These are phyloP conservation scores for Alternaria arborescens DNA, from an alignment of 2,329 filamentous ascomycete species.

Conservation along the genomic window DNA sequence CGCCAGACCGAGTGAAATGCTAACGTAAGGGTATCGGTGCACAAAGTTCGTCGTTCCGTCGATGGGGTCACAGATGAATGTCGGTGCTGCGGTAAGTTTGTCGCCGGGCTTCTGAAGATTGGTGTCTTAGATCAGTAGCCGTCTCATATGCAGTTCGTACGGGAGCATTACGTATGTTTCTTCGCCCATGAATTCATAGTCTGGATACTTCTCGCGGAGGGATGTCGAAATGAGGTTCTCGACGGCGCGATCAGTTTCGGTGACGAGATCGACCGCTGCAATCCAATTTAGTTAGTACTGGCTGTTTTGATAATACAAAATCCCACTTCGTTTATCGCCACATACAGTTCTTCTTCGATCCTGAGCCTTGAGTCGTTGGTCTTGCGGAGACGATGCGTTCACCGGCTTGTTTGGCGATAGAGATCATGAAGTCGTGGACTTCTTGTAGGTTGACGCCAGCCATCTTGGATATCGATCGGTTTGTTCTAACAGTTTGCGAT, in stretches of 20 bases:
- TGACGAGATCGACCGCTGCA: slow-evolving; percentile 67
- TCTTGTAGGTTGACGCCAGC: slow-evolving; percentile 55
- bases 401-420: slow-evolving; percentile 56
- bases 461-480: slow-evolving; percentile 29
- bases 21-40: slow-evolving; percentile 76
- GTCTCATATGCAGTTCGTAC: too few species aligned
- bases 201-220: slow-evolving; percentile 61
- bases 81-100: slow-evolving; percentile 70
- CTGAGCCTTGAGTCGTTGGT: slow-evolving; percentile 53
- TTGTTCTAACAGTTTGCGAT: too few species aligned
- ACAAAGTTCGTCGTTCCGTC: slow-evolving; percentile 86
- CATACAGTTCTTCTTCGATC: slow-evolving; percentile 60
- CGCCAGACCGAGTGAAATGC: slow-evolving; percentile 78
- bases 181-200: slow-evolving; percentile 58
- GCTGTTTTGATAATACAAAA: not conserved
- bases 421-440: slow-evolving; percentile 59
- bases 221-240: slow-evolving; percentile 65
- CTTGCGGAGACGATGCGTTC: slow-evolving; percentile 57
- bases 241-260: slow-evolving; percentile 69
- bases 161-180: slow-evolving; percentile 64
- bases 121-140: too few species aligned
- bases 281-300: not conserved
- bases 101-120: slow-evolving; percentile 61
- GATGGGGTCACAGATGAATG: slow-evolving; percentile 83
- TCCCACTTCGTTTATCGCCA: not conserved